Percentiles rank a stretch among this genome's conserved stretches.
These are phyloP conservation scores for Taphrina sp. DNA, from an alignment of 1,139 yeast genomes.

Conservation along the genomic window DNA sequence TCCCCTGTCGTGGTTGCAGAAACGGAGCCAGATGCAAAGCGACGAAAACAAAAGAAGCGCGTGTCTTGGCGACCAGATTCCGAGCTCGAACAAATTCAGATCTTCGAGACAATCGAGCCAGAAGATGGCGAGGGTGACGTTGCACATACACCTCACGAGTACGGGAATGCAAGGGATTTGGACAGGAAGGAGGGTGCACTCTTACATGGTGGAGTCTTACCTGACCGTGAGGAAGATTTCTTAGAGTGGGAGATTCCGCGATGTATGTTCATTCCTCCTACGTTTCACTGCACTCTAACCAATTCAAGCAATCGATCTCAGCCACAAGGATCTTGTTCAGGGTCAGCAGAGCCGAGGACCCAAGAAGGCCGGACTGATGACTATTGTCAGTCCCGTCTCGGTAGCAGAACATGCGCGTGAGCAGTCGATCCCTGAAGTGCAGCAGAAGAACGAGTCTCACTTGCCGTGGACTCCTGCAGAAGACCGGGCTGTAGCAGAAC, in stretches of 20 bases:
- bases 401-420: constrained; percentile 4
- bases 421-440: neutral
- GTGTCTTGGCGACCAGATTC: constrained; percentile 46
- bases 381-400: neutral
- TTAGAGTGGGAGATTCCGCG: constrained; percentile 34
- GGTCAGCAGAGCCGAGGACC: constrained; percentile 9
- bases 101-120: constrained; percentile 46
- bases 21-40: constrained; percentile 25
- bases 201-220: constrained; percentile 41
- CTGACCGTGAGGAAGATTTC: constrained; percentile 41
- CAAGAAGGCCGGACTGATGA: constrained; percentile 19
- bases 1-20: constrained; percentile 4
- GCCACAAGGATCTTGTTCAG: constrained; percentile 1
- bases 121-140: constrained; percentile 48
- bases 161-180: constrained; percentile 40
- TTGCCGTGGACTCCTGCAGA: constrained; percentile 28
- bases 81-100: constrained; percentile 47
- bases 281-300: neutral
- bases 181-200: constrained; percentile 42
- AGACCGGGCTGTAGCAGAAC: too few species aligned
- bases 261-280: neutral
- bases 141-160: constrained; percentile 43
- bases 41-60: constrained; percentile 41
- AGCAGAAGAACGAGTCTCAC: neutral
- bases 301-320: neutral